Evolutionary conservation across 2,329 filamentous ascomycete species (phyloP).

Genomic region (Pestalotiopsis sp.): DNA sequence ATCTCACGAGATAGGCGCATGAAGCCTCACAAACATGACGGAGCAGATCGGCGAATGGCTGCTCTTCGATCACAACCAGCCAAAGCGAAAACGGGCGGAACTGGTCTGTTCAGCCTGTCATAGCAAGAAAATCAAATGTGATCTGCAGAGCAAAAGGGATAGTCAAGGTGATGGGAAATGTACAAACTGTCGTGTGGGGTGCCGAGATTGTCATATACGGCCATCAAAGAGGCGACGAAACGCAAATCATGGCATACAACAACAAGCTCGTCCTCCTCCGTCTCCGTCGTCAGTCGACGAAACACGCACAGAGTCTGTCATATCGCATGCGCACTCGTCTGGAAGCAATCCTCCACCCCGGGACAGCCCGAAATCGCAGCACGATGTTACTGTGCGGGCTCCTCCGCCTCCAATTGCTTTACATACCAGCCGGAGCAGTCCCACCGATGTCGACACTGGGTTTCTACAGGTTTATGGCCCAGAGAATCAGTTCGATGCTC

Average conservation of each 20-base stretch:
- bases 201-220: background rate
- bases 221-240: conserved; percentile 3
- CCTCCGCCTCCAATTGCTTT: background rate
- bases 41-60: conserved; percentile 29
- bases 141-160: conserved; percentile 28
- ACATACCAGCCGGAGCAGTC: conserved; percentile 24
- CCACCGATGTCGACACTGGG: conserved; percentile 36
- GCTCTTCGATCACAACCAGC: conserved; percentile 31
- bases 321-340: background rate
- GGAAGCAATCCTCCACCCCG: background rate
- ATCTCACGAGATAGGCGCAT: background rate
- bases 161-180: background rate
- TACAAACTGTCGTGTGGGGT: conserved; percentile 13
- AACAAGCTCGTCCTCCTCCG: background rate
- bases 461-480: conserved; percentile 37
- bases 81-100: conserved; percentile 36
- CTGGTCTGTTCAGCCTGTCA: conserved; percentile 34
- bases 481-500: conserved; percentile 33
- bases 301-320: background rate
- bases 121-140: conserved; percentile 39
- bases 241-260: background rate
- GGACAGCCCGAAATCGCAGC: conserved; percentile 4
- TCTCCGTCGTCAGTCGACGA: background rate
- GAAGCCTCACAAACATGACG: background rate
- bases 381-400: background rate